Evolutionary conservation across 2,329 filamentous ascomycete species (phyloP).

Genomic region (Emmonsiellopsis sp.): DNA sequence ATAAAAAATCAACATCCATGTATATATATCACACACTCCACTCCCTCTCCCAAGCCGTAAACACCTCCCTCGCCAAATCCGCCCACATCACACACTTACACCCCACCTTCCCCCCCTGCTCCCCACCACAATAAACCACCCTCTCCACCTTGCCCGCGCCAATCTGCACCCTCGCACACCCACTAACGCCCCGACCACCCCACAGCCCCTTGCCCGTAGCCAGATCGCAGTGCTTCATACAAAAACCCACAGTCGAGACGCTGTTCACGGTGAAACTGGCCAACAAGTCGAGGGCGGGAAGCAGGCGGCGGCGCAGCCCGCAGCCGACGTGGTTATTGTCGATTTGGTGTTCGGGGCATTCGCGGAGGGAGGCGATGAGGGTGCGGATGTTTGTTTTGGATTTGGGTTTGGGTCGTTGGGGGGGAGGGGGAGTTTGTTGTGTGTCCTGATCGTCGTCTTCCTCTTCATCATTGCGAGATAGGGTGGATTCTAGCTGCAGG

Average conservation of each 20-base stretch:
- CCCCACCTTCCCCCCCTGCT: not conserved
- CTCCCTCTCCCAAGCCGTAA: not conserved
- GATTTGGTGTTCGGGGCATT: conserved; percentile 35
- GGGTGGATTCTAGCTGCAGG: conserved; percentile 30
- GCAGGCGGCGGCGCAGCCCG: conserved; percentile 31
- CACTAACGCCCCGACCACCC: not conserved
- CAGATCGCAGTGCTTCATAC: not conserved
- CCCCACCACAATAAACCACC: not conserved
- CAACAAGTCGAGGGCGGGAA: conserved; percentile 29
- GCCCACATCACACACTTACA: not conserved
- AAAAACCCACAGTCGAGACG: conserved; percentile 10
- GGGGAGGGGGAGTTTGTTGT: conserved; percentile 4
- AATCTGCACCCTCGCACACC: not conserved
- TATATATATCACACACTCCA: not conserved
- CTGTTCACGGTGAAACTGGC: conserved; percentile 26
- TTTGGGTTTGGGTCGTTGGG: conserved; percentile 1
- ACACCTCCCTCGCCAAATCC: not conserved
- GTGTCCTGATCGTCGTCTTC: conserved; percentile 10
- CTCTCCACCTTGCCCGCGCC: not conserved
- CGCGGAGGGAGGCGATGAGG: conserved; percentile 28
- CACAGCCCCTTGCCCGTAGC: not conserved
- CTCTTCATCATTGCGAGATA: conserved; percentile 14
- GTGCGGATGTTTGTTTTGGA: conserved; percentile 20
- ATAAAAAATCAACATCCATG: not conserved
- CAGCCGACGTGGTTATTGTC: conserved; percentile 33